These are phyloP conservation scores for Annulohypoxylon nitens DNA, from an alignment of 495 filamentous ascomycete genomes.

Conservation along the genomic window DNA sequence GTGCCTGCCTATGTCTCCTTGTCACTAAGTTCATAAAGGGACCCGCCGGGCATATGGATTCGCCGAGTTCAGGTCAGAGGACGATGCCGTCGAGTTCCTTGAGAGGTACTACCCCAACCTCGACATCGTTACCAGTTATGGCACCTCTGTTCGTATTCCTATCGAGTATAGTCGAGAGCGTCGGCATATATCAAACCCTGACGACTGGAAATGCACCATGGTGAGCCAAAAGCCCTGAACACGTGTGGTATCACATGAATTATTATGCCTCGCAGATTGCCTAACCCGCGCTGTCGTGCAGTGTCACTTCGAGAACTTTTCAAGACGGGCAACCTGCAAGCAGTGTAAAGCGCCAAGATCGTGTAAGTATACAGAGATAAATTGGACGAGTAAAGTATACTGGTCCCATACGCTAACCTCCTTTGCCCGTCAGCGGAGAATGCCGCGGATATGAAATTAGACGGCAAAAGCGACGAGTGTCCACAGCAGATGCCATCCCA, in stretches of 20 bases:
- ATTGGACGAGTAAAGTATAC: not conserved
- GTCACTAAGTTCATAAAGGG: constrained; percentile 69
- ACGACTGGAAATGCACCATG: constrained; percentile 82
- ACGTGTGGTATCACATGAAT: not conserved
- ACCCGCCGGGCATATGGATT: constrained; percentile 77
- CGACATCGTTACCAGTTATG: constrained; percentile 60
- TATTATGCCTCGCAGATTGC: not conserved
- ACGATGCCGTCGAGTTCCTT: constrained; percentile 73
- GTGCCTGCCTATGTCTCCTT: constrained; percentile 34
- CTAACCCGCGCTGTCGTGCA: constrained; percentile 52
- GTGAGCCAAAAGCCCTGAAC: constrained; percentile 58
- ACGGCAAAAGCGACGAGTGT: constrained; percentile 86
- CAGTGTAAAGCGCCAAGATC: constrained; percentile 78
- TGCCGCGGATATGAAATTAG: constrained; percentile 54
- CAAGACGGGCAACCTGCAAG: constrained; percentile 76
- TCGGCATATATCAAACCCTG: constrained; percentile 52
- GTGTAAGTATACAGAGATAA: constrained; percentile 63
- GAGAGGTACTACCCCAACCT: constrained; percentile 74
- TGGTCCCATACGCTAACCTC: constrained; percentile 15
- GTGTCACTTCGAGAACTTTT: constrained; percentile 81
- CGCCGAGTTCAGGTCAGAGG: constrained; percentile 71
- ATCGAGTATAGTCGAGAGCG: constrained; percentile 55
- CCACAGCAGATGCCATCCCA: constrained; percentile 81
- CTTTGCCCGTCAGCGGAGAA: constrained; percentile 46
- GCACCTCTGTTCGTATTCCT: constrained; percentile 42